Conservation (phyloP, 108 stramenopile species). For the Skeletonema menzelii region DNA sequence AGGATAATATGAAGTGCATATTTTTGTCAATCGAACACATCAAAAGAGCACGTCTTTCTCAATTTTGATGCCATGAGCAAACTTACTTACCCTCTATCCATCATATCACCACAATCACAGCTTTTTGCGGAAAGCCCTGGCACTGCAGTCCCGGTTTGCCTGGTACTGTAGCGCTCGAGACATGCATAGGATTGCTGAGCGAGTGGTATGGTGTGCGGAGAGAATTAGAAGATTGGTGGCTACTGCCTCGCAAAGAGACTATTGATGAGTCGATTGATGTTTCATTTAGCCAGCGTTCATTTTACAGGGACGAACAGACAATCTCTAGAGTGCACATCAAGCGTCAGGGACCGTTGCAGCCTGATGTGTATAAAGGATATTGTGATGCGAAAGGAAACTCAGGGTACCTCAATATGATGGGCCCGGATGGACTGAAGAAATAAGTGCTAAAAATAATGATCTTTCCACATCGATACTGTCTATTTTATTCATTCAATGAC, state of each 20-base stretch:
- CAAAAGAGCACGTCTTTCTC: too few species aligned
- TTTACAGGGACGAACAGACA: constrained; percentile 23
- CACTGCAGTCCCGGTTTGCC: constrained; percentile 38
- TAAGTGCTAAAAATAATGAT: neutral
- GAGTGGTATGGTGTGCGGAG: constrained; percentile 46
- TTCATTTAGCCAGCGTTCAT: constrained; percentile 1
- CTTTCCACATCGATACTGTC: neutral
- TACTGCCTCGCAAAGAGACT: neutral
- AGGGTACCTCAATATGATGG: constrained; percentile 15
- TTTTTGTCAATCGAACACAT: too few species aligned
- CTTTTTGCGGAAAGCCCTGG: constrained; percentile 76
- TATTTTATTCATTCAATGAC: constrained; percentile 18
- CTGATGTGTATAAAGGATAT: constrained; percentile 11
- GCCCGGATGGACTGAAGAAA: constrained; percentile 9
- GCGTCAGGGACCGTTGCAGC: constrained; percentile 7
- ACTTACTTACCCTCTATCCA: too few species aligned
- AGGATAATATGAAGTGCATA: too few species aligned
- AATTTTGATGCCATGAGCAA: too few species aligned
- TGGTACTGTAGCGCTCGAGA: constrained; percentile 36
- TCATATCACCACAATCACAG: too few species aligned
- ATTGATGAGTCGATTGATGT: neutral
- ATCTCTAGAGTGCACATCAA: neutral
- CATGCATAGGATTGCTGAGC: constrained; percentile 36
- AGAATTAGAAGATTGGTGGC: constrained; percentile 52
- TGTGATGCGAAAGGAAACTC: constrained; percentile 8